Evolutionary conservation across 805 yeast genomes (phyloP).

Genomic region (Kluyveromyces nonfermentans): DNA sequence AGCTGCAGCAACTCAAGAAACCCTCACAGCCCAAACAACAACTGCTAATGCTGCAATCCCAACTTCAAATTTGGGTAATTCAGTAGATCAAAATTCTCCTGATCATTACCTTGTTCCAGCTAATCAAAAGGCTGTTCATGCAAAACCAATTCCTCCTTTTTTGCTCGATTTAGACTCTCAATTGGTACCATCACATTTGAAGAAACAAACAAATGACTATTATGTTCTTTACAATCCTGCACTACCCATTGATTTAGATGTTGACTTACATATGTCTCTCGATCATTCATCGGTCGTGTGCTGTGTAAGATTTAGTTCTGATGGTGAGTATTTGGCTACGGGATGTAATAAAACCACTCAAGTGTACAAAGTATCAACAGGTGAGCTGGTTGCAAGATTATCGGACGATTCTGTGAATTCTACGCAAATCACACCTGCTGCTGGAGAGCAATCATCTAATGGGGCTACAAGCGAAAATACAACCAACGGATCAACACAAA

Average conservation of each 20-base stretch:
- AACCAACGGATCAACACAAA: conserved; percentile 20
- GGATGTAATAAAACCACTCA: conserved; percentile 96
- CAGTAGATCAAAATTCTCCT: conserved; percentile 17
- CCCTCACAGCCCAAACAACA: conserved; percentile 10
- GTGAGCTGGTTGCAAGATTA: conserved; percentile 77
- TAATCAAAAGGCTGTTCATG: conserved; percentile 38
- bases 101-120: conserved; percentile 32
- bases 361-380: conserved; percentile 86
- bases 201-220: conserved; percentile 77
- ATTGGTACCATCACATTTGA: conserved; percentile 63
- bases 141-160: conserved; percentile 74
- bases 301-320: conserved; percentile 86
- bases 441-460: conserved; percentile 32
- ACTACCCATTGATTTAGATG: conserved; percentile 65
- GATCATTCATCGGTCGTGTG: conserved; percentile 94
- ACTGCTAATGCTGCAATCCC: conserved; percentile 21
- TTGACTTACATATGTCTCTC: conserved; percentile 79
- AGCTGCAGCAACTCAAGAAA: conserved; percentile 6
- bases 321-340: conserved; percentile 88
- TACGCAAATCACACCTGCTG: conserved; percentile 13
- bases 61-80: conserved; percentile 17
- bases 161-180: conserved; percentile 71
- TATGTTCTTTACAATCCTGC: conserved; percentile 87
- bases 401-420: conserved; percentile 63
- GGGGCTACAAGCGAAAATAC: conserved; percentile 22